A percentile compares a stretch with the other conserved stretches of the same genome.
Evolutionary conservation across 1,139 yeast species (phyloP).

Genomic region (Suhomyces bolitotheri): DNA sequence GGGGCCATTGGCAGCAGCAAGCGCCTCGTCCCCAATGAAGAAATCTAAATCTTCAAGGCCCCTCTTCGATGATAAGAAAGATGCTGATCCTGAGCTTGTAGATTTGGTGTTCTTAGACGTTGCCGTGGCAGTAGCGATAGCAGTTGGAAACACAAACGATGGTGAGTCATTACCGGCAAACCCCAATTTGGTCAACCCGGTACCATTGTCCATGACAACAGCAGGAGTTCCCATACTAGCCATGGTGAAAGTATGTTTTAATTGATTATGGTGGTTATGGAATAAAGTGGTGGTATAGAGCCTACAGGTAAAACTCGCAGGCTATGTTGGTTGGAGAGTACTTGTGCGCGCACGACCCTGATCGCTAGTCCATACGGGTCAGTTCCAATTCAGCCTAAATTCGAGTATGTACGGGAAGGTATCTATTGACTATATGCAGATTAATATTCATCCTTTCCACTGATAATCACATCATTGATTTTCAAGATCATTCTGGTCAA

Average conservation of each 20-base stretch:
- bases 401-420: neutral
- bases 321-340: constrained; percentile 1
- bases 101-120: constrained; percentile 44
- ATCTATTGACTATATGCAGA: constrained; percentile 5
- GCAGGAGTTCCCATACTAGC: constrained; percentile 80
- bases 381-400: neutral
- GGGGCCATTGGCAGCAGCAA: constrained; percentile 85
- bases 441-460: constrained; percentile 78
- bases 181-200: constrained; percentile 95
- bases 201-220: constrained; percentile 97
- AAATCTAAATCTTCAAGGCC: constrained; percentile 96
- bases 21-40: constrained; percentile 93
- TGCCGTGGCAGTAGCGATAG: constrained; percentile 77
- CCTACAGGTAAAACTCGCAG: constrained; percentile 1
- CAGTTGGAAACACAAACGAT: constrained; percentile 95
- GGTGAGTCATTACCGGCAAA: constrained; percentile 99
- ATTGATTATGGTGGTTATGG: constrained; percentile 3
- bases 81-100: constrained; percentile 18
- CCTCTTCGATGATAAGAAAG: constrained; percentile 64
- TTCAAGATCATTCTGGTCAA: constrained; percentile 95
- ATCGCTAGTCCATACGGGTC: neutral
- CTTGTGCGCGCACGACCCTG: constrained; percentile 4
- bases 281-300: neutral
- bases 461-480: constrained; percentile 92
- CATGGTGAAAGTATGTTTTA: constrained; percentile 31